These are phyloP conservation scores for Glutinoglossum americanum DNA, from an alignment of 495 filamentous ascomycete species.

Conservation along the genomic window DNA sequence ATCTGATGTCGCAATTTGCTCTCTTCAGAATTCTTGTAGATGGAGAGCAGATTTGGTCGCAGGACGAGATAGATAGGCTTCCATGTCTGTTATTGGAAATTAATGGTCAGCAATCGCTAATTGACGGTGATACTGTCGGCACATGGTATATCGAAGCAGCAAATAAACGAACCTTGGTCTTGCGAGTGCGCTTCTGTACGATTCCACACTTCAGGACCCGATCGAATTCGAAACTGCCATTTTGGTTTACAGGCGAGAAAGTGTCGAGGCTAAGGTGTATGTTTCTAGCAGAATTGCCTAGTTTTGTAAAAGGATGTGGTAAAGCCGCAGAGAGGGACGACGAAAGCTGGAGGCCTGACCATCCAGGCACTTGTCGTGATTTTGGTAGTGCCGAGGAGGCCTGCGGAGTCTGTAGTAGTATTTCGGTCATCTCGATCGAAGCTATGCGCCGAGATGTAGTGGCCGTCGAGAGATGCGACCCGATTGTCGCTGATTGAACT, in stretches of 20 bases:
- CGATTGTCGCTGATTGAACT: not conserved
- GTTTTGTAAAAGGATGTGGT: not conserved
- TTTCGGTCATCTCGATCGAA: not conserved
- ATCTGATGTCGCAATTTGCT: constrained; percentile 76
- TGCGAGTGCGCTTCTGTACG: constrained; percentile 68
- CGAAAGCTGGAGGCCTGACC: not conserved
- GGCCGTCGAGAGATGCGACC: not conserved
- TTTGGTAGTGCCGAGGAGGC: not conserved
- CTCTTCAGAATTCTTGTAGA: constrained; percentile 83
- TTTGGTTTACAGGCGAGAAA: constrained; percentile 71
- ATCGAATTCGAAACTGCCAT: constrained; percentile 89
- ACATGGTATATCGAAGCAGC: too few species aligned
- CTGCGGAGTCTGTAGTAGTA: not conserved
- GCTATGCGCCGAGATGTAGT: not conserved
- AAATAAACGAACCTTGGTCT: constrained; percentile 55
- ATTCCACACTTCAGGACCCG: constrained; percentile 74
- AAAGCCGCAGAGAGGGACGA: not conserved
- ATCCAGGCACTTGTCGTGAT: not conserved
- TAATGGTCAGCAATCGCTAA: not conserved
- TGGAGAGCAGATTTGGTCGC: constrained; percentile 78
- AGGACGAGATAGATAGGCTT: constrained; percentile 78
- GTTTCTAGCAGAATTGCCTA: constrained; percentile 7
- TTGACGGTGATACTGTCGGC: not conserved
- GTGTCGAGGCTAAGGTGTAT: constrained; percentile 36
- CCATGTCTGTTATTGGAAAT: constrained; percentile 39